Conservation (phyloP, 1,284 basidiomycete species). For the Hymenochaete sp. region DNA sequence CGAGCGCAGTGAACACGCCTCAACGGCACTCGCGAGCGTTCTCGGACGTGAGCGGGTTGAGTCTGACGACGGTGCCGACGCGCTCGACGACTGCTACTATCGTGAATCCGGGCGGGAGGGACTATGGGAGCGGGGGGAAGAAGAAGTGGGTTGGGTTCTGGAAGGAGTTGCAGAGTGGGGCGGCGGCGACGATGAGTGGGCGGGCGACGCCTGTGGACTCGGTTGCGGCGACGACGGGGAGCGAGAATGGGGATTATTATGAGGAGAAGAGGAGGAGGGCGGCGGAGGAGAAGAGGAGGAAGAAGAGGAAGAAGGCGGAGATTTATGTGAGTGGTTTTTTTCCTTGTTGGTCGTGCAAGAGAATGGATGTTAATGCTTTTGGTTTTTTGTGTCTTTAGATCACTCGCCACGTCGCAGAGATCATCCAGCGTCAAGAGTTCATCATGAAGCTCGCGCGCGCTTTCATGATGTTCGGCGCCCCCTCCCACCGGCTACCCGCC, state of each 20-base stretch:
- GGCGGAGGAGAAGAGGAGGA: conserved; percentile 39
- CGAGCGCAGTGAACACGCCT: not conserved
- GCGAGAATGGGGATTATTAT: conserved; percentile 23
- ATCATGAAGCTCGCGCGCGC: conserved; percentile 82
- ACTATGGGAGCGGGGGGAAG: conserved; percentile 10
- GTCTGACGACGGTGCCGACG: conserved; percentile 4
- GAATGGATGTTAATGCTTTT: too few relatives aligned
- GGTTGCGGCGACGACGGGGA: conserved; percentile 23
- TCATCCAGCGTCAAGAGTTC: conserved; percentile 84
- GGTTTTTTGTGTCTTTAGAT: too few relatives aligned
- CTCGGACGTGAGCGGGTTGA: not conserved
- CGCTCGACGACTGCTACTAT: conserved; percentile 14
- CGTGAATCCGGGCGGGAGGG: too few relatives aligned
- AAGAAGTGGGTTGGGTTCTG: conserved; percentile 28
- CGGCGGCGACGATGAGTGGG: conserved; percentile 8
- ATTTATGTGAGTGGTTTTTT: too few relatives aligned
- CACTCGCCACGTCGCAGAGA: conserved; percentile 82
- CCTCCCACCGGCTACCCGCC: conserved; percentile 81
- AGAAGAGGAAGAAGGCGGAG: conserved; percentile 69
- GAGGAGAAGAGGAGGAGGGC: conserved; percentile 15
- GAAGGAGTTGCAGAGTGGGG: conserved; percentile 27
- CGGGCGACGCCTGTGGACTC: conserved; percentile 23
- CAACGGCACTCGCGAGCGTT: not conserved
- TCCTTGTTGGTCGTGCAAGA: conserved; percentile 35
- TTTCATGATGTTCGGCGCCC: conserved; percentile 94